phyloP scores from a whole-genome alignment of 176 grass and related monocot genomes.

The Pontederia paniculata region DNA sequence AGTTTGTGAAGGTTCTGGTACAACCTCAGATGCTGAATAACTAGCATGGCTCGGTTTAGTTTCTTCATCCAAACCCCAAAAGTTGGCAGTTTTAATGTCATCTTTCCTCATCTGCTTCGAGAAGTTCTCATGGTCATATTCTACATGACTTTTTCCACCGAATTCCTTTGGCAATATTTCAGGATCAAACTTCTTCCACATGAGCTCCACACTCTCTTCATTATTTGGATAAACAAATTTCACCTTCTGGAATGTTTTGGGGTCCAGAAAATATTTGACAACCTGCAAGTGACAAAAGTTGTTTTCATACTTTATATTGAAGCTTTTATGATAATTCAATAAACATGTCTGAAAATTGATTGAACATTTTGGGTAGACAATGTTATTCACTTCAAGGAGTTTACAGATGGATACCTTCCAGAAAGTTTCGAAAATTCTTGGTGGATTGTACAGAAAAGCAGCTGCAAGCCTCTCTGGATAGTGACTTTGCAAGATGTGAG shows the following conservation, averaged over 20 bases:
- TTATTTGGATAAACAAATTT: constrained; percentile 58
- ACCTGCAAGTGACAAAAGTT: constrained; percentile 24
- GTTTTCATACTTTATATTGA: not conserved
- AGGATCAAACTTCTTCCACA: constrained; percentile 47
- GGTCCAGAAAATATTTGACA: constrained; percentile 57
- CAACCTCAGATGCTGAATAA: too few species aligned
- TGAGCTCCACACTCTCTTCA: constrained; percentile 45
- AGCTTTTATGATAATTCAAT: not conserved
- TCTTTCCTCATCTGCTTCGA: constrained; percentile 61
- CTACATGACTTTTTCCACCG: constrained; percentile 41
- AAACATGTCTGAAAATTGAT: not conserved
- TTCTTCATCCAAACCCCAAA: constrained; percentile 33
- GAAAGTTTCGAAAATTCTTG: constrained; percentile 71
- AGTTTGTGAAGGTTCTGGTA: too few species aligned
- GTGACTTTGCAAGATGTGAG: constrained; percentile 58
- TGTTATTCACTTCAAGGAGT: not conserved
- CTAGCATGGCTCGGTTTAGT: not conserved
- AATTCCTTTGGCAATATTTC: constrained; percentile 49
- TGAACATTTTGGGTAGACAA: not conserved
- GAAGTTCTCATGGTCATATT: constrained; percentile 70
- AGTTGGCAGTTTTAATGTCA: constrained; percentile 35
- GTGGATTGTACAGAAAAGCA: constrained; percentile 61
- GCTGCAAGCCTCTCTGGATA: constrained; percentile 65
- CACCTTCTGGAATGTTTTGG: constrained; percentile 41
- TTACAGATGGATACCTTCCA: constrained; percentile 40